These are phyloP conservation scores for Sextonia rubra DNA, from an alignment of 164 flowering plant species.

Conservation along the genomic window DNA sequence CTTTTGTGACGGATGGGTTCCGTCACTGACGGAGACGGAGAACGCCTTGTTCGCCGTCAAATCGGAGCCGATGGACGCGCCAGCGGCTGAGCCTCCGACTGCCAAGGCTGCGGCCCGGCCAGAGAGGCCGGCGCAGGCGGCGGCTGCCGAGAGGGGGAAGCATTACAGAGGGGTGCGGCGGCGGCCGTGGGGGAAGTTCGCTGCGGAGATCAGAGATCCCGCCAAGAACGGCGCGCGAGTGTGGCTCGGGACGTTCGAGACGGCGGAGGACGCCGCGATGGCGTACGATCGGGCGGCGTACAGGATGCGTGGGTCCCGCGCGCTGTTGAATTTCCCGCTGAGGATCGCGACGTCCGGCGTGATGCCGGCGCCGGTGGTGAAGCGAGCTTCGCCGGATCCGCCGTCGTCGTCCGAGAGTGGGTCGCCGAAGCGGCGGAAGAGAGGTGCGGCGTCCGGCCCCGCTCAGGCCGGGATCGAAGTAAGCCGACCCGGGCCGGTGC, in stretches of 20 bases:
- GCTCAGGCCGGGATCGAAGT: constrained; percentile 2
- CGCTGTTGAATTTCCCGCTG: constrained; percentile 40
- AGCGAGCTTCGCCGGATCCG: constrained; percentile 13
- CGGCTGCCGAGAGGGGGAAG: constrained; percentile 23
- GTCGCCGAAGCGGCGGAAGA: constrained; percentile 26
- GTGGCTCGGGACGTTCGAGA: constrained; percentile 46
- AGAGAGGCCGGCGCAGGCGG: constrained; percentile 5
- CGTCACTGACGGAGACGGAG: constrained; percentile 16
- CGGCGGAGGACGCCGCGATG: constrained; percentile 44
- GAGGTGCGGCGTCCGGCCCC: background rate
- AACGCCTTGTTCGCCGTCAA: constrained; percentile 7
- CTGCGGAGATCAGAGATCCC: constrained; percentile 43
- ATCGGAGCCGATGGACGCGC: constrained; percentile 15
- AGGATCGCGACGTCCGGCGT: constrained; percentile 16
- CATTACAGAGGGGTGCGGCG: constrained; percentile 45
- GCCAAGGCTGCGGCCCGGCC: background rate
- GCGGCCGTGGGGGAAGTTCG: constrained; percentile 45
- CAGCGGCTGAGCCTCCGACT: background rate
- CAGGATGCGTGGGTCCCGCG: constrained; percentile 39
- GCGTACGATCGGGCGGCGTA: constrained; percentile 47
- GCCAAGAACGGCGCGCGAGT: constrained; percentile 48
- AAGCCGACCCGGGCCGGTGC: constrained; percentile 1
- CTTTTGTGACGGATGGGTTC: constrained; percentile 58
- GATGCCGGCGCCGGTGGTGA: constrained; percentile 1
- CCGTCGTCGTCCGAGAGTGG: constrained; percentile 5